Conservation (phyloP, 78 protist genomes). For the Dictyostelium discoideum region dicty_2.7 NC_007088.5:6711001-6711500, state of each 20-base stretch:
- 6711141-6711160: neutral
- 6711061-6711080: constrained; percentile 39
- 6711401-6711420: constrained; percentile 42
- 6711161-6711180: neutral
- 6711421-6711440: constrained; percentile 58
- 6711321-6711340: constrained; percentile 39
- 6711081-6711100: constrained; percentile 38
- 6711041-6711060: constrained; percentile 14
- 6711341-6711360: constrained; percentile 74
- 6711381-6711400: constrained; percentile 46
- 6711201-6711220: constrained; percentile 47
- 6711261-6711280: constrained; percentile 72
- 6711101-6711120: constrained; percentile 6
- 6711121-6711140: constrained; percentile 62
- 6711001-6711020: constrained; percentile 71
- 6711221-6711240: neutral
- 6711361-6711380: constrained; percentile 60
- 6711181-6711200: neutral
- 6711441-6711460: constrained; percentile 49
- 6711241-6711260: constrained; percentile 31
- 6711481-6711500: constrained; percentile 45
- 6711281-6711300: constrained; percentile 24
- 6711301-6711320: constrained; percentile 18
- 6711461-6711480: constrained; percentile 47
- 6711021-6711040: constrained; percentile 69